Base-by-base conservation (phyloP, 208 protist species). In the Acanthamoeba sp. region DNA sequence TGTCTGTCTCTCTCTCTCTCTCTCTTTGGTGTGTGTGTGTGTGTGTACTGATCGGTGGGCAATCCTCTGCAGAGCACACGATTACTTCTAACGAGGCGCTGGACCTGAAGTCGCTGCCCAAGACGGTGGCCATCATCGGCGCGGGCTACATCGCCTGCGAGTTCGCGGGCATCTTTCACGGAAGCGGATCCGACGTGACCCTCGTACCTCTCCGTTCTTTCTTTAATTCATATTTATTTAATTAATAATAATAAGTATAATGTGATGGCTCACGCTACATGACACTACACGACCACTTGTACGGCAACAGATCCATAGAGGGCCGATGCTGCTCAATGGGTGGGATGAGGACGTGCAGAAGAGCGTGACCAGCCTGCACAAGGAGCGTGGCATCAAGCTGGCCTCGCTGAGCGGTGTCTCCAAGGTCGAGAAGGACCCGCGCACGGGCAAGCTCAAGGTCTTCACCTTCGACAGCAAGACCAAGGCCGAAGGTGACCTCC, bases 121-220 rank as follows among this genome's bases (percentile, higher is more conserved):
- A 94, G 71, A 55, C 62, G 2, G 91, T 55, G 50, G 82, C 78
- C 1, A 91, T 97, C 14, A 42, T 97, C 34, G 95, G 96, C 76
- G 96, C 97, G 0, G 96, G 97, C 12, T 98, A 98, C 94, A 98
- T 98, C 73, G 98, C 16, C 18, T 88, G 45, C 29, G 57, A 36
- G 45, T 85, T 85, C 34, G 76, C 76, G 4, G 95, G 95, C 82
- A 90, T 97, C 7, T 78, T 57, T 27, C 12, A 82, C 50, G 12
- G 42, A 24, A 62, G 45, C 48, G 69, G 82, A 16, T 29, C 64
- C 27, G 10, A 50, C 2, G 59, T 89, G 24, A 73, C 55, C 9
- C 1, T 29, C 12, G 57, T 94, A 69, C 9, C 2, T 14, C 14
- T 76, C 29, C 24, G 36, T 18, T 85, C 22, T 57, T 18, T 29